Evolutionary conservation across 345 rosid species (phyloP), one percentile per base, ranked within the genome.

Genomic region (Streptanthus diversifolius): DNA sequence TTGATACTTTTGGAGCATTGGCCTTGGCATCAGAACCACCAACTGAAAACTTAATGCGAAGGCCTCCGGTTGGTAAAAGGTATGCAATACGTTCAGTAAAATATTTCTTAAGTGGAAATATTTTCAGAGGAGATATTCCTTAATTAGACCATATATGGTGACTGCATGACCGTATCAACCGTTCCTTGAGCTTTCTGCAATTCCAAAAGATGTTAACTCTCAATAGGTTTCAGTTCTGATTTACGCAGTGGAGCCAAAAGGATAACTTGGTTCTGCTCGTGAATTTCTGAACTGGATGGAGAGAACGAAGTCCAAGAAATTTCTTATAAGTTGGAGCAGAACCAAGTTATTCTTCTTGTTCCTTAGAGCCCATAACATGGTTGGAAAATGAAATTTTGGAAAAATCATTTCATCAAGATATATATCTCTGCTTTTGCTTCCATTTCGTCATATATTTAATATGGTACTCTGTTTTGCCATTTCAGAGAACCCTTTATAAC

Each of bases 11-110:
- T 48, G 54, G 54, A 48, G 54, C 54, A 21, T 48, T 10, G 54
- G 54, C 54, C 54, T 48, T 48, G 54, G 54, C 54, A 48, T 48
- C 54, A 21, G 54, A 48, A 48, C 54, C 54, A 48, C 54, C 54
- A 21, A 48, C 24, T 48, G 54, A 48, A 14, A 48, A 10, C 54
- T 48, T 48, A 48, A 48, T 48, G 54, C 54, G 54, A 48, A 10
- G 54, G 29, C 27, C 54, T 1, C 54, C 29, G 14, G 29, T 48
- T 48, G 29, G 54, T 10, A 48, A 48, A 48, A 29, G 54, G 54
- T 48, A 48, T 10, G 54, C 1, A 21, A 9, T 19, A 12, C 2
- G 29, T 48, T 21, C 25, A 9, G 13, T 47, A 19, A 7, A 47
- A 47, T 19, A 19, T 44, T 44, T n/a, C n/a, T n/a, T 4, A 29